Base-by-base conservation (phyloP, 768 basidiomycete genomes). In the Suillus luteus region DNA sequence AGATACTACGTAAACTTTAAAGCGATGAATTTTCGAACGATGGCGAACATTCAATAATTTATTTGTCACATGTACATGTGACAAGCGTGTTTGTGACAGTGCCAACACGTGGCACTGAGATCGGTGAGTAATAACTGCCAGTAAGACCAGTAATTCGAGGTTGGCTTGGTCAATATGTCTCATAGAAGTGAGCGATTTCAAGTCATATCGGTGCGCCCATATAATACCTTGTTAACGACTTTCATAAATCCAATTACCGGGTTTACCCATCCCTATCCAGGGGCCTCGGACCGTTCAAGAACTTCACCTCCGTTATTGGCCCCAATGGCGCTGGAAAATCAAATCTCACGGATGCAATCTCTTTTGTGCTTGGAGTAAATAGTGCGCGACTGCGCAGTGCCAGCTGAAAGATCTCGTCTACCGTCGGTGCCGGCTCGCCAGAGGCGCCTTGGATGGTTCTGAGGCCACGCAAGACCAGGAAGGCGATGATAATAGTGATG, bases 241-340 rank as follows among this genome's bases (percentile, higher is more conserved):
- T 40, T 15, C 43, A 48, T 62, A 62, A 41, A 48, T 22, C 59
- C 55, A 12, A 65, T 51, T 49, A 66, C 22, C 61, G 38, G 62
- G 38, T 43, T 8, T 40, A 19, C 31, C 17, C 55, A 24, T 65
- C 10, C 31, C 57, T 58, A 40, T 44, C 24, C 70, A 90, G 90
- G 64, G 89, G 90, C 44, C 89, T 96, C 55, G 95, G 95, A 1
- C 95, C 95, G 1, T 95, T 96, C 27, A 27, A 83, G 79, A 87
- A 89, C 71, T 99, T 99, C 78, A 96, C 96, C 0, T 96, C 94
- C 12, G 84, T 98, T 62, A 98, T 99, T 69, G 97, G 97, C 24
- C 96, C 97, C 41, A 99, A 99, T 89, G 96, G 96, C 63, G 95
- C 96, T 1, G 97, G 97, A 64, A 99, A 99, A 74, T 96, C 95